A percentile compares a stretch with the other conserved stretches of the same genome.
Evolutionary conservation across 2,329 filamentous ascomycete genomes (phyloP).

Genomic region (Aspergillus sp.): DNA sequence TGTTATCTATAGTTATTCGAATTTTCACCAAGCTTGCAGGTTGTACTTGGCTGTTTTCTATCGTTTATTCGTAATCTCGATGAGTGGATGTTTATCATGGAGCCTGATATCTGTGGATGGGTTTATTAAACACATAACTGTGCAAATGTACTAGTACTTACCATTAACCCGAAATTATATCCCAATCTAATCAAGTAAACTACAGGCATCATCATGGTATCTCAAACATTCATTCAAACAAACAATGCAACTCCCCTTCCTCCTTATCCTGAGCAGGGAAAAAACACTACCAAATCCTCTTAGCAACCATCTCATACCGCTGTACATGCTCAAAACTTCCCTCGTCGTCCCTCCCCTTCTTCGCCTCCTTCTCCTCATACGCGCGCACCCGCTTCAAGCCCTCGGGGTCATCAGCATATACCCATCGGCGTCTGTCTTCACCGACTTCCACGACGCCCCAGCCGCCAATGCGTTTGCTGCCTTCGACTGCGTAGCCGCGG

Average conservation of each 20-base stretch:
- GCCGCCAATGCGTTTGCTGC: constrained; percentile 69
- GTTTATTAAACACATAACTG: too few species aligned
- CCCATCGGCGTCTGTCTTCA: constrained; percentile 77
- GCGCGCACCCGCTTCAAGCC: constrained; percentile 58
- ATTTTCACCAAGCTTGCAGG: too few species aligned
- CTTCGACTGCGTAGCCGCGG: constrained; percentile 51
- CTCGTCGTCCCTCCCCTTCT: constrained; percentile 42
- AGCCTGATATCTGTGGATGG: too few species aligned
- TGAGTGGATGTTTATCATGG: too few species aligned
- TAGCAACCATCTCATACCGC: constrained; percentile 91
- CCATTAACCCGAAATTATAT: too few species aligned
- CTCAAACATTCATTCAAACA: not conserved
- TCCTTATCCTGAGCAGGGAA: not conserved
- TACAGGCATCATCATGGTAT: not conserved
- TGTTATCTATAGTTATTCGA: too few species aligned
- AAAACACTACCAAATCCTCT: constrained; percentile 75
- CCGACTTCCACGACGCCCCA: constrained; percentile 83
- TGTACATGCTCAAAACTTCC: constrained; percentile 60
- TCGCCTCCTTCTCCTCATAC: constrained; percentile 55
- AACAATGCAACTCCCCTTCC: not conserved
- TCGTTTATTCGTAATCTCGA: too few species aligned
- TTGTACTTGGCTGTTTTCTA: too few species aligned
- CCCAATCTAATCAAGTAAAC: not conserved
- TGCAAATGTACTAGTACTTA: too few species aligned
- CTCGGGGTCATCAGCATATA: constrained; percentile 78